Percentiles rank a stretch among this genome's conserved stretches.
Conservation (phyloP, 169 alveolate species). For the Plasmodium knowlesi region DNA sequence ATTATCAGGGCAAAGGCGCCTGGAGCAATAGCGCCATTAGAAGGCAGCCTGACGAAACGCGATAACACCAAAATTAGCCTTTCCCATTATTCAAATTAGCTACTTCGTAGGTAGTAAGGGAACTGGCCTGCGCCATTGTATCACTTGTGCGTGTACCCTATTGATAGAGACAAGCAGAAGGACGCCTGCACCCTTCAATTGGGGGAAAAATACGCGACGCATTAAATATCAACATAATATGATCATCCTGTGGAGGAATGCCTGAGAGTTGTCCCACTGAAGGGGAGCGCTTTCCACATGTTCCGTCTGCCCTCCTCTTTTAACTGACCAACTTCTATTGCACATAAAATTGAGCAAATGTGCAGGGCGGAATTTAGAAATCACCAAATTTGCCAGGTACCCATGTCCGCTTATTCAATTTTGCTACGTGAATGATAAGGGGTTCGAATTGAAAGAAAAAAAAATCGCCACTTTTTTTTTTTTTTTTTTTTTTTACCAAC, state of each 20-base stretch:
- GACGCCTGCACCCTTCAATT: background rate
- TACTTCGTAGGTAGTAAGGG: background rate
- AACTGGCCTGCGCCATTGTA: background rate
- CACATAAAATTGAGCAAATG: background rate
- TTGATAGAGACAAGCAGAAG: background rate
- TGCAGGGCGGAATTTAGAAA: background rate
- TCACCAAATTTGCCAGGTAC: background rate
- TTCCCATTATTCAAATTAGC: background rate
- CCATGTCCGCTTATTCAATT: background rate
- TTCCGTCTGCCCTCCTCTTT: background rate
- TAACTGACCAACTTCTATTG: background rate
- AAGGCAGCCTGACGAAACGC: background rate
- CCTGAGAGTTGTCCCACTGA: background rate
- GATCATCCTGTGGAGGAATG: background rate
- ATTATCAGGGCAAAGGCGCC: background rate
- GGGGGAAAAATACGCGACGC: background rate
- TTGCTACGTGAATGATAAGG: background rate
- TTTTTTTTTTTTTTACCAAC: background rate
- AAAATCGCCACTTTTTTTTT: background rate
- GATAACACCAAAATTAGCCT: background rate
- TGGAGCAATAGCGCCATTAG: background rate
- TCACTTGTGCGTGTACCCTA: background rate
- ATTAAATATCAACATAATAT: background rate
- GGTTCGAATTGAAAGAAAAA: background rate
- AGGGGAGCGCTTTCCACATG: background rate